Base-by-base conservation (phyloP, 345 rosid genomes). In the Raphanus sativus region DNA sequence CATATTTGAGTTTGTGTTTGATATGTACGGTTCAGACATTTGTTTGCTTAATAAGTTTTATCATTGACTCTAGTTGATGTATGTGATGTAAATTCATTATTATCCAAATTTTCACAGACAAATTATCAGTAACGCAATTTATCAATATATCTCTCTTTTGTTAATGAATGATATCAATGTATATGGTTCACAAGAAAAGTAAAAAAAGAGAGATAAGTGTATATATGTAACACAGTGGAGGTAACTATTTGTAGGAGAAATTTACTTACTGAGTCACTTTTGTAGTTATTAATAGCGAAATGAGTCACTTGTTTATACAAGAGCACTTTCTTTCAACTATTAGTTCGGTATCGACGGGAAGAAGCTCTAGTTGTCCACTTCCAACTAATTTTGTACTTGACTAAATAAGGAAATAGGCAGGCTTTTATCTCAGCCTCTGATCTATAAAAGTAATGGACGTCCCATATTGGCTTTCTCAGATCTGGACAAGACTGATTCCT, bases 21-120 rank as follows among this genome's bases (percentile, higher is more conserved):
- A 56, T 74, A 38, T 69, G 82, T 79, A 54, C 67, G 82, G 63
- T 69, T 79, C 78, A 79, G 32, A 79, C 79, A 69, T 69, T 79
- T 79, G 67, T 79, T 79, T 73, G 26, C 59, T 62, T 15, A 61
- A 55, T 69, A 73, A 36, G 42, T 64, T 77, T 36, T 63, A 79
- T 69, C 56, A 55, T 62, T 68, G 70, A 73, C 78, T 68, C 45
- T 73, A 62, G 52, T 52, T 68, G 69, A 52, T 76, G 81, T 7
- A 50, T 50, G 55, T 13, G 55, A 50, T 50, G 75, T 76, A 62
- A 62, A 76, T 77, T 55, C 66, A 54, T 70, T 36, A 38, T 50
- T 54, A 71, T 55, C 32, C 34, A 42, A 58, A 56, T 38, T 56
- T 56, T 56, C 66, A 74, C 60, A 15, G 42, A 62, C 40, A 32